These are phyloP conservation scores for Myxozyma melibiosi DNA, from an alignment of 805 yeast species.

Conservation along the genomic window DNA sequence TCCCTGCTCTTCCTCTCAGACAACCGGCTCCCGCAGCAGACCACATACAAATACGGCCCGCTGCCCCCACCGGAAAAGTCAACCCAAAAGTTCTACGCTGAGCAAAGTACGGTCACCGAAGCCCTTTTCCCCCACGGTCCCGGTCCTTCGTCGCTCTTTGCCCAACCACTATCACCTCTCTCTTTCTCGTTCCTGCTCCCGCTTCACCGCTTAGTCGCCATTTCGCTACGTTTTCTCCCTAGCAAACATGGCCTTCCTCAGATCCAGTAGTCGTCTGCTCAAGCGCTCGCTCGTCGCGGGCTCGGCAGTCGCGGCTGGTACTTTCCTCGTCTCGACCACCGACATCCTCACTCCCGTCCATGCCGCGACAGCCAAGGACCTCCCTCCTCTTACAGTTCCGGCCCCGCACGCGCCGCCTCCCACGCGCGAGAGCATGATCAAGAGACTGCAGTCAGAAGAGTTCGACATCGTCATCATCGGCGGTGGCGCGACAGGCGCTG, in stretches of 20 bases:
- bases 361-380: neutral
- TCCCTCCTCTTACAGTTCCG: slow-evolving; percentile 9
- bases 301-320: slow-evolving; percentile 11
- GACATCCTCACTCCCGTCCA: slow-evolving; percentile 3
- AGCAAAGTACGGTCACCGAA: too few relatives aligned
- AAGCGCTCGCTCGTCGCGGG: slow-evolving; percentile 4
- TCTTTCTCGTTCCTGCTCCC: neutral
- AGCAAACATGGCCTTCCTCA: slow-evolving; percentile 9
- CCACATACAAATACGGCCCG: too few relatives aligned
- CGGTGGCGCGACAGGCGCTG: slow-evolving; percentile 96
- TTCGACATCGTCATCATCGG: slow-evolving; percentile 87
- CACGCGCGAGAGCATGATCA: slow-evolving; percentile 28
- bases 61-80: slow-evolving; percentile 5
- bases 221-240: neutral
- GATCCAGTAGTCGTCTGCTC: neutral
- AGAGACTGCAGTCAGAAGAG: slow-evolving; percentile 37
- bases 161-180: neutral
- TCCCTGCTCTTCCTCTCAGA: neutral
- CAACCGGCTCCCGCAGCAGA: too few relatives aligned
- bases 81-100: too few relatives aligned
- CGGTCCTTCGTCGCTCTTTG: neutral
- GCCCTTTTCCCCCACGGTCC: slow-evolving; percentile 6
- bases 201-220: neutral
- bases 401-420: slow-evolving; percentile 27
- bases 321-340: slow-evolving; percentile 7